Evolutionary conservation across 768 basidiomycete species (phyloP).

Genomic region (Panaeolus cyanescens): DNA sequence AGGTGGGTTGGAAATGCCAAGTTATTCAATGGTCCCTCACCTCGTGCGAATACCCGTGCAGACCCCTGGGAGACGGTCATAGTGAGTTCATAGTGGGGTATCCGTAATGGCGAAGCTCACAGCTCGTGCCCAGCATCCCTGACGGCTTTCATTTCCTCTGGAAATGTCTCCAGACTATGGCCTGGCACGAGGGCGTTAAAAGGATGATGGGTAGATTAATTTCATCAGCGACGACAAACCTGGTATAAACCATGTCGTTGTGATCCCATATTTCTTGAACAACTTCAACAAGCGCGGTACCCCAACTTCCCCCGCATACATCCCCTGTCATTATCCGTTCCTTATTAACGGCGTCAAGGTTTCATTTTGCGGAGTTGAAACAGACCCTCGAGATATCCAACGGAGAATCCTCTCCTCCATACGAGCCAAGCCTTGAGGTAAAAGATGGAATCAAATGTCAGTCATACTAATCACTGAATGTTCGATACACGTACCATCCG

Average conservation of each 20-base stretch:
- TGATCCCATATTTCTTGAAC: conserved; percentile 68
- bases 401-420: conserved; percentile 75
- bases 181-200: conserved; percentile 33
- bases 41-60: no score
- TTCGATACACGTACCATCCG: conserved; percentile 56
- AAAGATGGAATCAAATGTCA: background rate
- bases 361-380: background rate
- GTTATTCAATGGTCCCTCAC: no score
- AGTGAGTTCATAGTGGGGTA: background rate
- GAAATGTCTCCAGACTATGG: conserved; percentile 77
- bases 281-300: conserved; percentile 67
- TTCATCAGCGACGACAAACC: no score
- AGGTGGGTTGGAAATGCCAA: conserved; percentile 68
- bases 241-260: conserved; percentile 78
- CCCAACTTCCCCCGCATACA: conserved; percentile 79
- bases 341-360: background rate
- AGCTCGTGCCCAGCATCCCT: conserved; percentile 77
- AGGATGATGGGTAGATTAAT: no score
- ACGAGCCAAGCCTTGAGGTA: conserved; percentile 62
- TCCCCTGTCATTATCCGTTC: conserved; percentile 39
- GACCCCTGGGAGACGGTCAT: conserved; percentile 39
- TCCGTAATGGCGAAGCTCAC: conserved; percentile 24
- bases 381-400: conserved; percentile 65
- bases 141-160: conserved; percentile 66
- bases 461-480: background rate